Base-by-base conservation (phyloP, 257 asterid genomes). In the Verbena officinalis region DNA sequence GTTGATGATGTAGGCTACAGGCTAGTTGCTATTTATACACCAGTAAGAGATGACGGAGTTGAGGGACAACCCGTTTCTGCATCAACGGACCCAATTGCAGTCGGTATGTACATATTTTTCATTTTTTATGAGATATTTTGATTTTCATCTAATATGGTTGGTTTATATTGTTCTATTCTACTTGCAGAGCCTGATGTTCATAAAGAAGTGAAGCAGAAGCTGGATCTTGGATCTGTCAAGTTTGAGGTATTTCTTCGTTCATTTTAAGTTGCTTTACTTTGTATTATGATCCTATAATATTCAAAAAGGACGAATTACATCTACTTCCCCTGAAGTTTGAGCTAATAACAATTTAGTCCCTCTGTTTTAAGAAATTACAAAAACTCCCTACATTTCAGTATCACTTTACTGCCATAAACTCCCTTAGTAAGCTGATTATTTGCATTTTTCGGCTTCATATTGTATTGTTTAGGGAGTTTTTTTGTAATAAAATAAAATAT, bases 1-100 rank as follows among this genome's bases (percentile, higher is more conserved):
- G 99, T 94, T 69, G 99, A 94, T 76, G 99, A 94, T 43, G 99
- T 94, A 39, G 96, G 96, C 45, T 94, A 94, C 82, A 79, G 97
- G 77, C 82, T 94, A 59, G 97, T 94, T 36, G 99, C 89, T 45
- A 64, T 90, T 58, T 94, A 88, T 62, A 88, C 96, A 42, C 99
- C 99, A 58, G 79, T 90, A 48, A 78, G 99, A 78, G 99, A 94
- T 31, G 99, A 94, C 51, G 99, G 99, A 64, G 76, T 80, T 33
- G 99, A 94, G 83, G 99, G 99, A 67, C 87, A 77, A 20, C 93
- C 99, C 17, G 81, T 86, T 54, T 94, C 99, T 65, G 96, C 95
- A 68, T 94, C 99, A 27, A 94, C 97, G 4, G 99, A 94, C 43
- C 92, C 95, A 9, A 81, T 94, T 59, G 81, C 95, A 74, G 94